These are phyloP conservation scores for Ogataea zsoltii DNA, from an alignment of 805 yeast genomes.

Conservation along the genomic window DNA sequence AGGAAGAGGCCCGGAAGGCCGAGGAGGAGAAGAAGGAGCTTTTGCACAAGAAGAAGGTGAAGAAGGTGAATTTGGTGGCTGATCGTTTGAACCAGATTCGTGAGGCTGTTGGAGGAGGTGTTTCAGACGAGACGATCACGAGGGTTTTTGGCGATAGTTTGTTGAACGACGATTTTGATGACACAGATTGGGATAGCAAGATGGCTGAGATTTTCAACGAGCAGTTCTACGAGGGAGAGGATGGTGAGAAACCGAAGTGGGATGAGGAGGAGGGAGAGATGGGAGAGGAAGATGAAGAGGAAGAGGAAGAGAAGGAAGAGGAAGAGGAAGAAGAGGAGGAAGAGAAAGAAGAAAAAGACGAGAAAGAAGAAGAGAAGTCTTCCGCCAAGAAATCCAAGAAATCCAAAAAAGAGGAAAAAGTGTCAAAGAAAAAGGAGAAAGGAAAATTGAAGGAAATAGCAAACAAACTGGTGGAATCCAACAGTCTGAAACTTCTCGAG, in stretches of 20 bases:
- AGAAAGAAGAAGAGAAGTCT: slow-evolving; percentile 26
- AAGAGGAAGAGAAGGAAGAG: slow-evolving; percentile 34
- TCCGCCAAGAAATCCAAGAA: slow-evolving; percentile 45
- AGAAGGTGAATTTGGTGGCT: slow-evolving; percentile 74
- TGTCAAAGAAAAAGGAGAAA: slow-evolving; percentile 60
- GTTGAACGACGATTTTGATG: slow-evolving; percentile 85
- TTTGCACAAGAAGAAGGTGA: slow-evolving; percentile 68
- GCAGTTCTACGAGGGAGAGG: slow-evolving; percentile 72
- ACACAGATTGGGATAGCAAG: slow-evolving; percentile 85
- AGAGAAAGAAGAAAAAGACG: slow-evolving; percentile 28
- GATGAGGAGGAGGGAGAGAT: slow-evolving; percentile 58
- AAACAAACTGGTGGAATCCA: slow-evolving; percentile 74
- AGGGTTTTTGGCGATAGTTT: slow-evolving; percentile 73
- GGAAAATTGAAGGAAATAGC: slow-evolving; percentile 65
- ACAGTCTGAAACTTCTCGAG: slow-evolving; percentile 62
- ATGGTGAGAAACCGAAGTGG: slow-evolving; percentile 63
- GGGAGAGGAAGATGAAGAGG: slow-evolving; percentile 38
- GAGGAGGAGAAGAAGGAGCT: slow-evolving; percentile 58
- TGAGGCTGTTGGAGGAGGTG: slow-evolving; percentile 67
- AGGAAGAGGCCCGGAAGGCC: slow-evolving; percentile 51
- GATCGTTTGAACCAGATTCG: slow-evolving; percentile 66
- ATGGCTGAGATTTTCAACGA: slow-evolving; percentile 86
- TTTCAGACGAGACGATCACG: slow-evolving; percentile 58
- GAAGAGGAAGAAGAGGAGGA: slow-evolving; percentile 44
- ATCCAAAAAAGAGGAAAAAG: slow-evolving; percentile 55